A percentile compares a stretch with the other conserved stretches of the same genome.
Evolutionary conservation across 2,329 filamentous ascomycete species (phyloP).

Genomic region (Catunica adiposa): DNA sequence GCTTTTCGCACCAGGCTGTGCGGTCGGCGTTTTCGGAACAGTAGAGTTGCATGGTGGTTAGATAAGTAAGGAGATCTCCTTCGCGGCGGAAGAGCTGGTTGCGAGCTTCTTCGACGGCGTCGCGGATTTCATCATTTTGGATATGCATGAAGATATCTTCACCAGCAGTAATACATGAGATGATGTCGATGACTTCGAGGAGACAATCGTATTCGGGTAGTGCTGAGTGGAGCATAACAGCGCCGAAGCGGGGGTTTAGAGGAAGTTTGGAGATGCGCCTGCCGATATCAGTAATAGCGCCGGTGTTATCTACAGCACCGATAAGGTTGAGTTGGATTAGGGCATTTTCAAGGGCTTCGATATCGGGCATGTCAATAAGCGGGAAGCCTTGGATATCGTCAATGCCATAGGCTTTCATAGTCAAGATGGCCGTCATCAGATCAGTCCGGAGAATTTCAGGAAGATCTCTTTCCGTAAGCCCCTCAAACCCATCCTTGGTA

Average conservation of each 20-base stretch:
- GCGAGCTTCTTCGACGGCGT: constrained; percentile 36
- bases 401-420: constrained; percentile 84
- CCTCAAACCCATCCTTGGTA: constrained; percentile 58
- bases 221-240: constrained; percentile 67
- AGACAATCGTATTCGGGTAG: constrained; percentile 56
- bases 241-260: constrained; percentile 61
- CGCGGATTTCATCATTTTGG: constrained; percentile 38
- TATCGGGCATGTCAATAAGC: constrained; percentile 64
- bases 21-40: constrained; percentile 39
- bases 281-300: constrained; percentile 57
- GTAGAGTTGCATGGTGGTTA: constrained; percentile 47
- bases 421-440: constrained; percentile 68
- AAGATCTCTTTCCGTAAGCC: constrained; percentile 54
- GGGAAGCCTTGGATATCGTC: constrained; percentile 70
- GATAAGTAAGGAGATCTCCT: constrained; percentile 47
- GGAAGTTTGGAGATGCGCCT: constrained; percentile 68
- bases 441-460: constrained; percentile 89
- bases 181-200: constrained; percentile 71
- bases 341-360: constrained; percentile 65
- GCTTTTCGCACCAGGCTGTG: constrained; percentile 39
- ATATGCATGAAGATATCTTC: constrained; percentile 47
- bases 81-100: constrained; percentile 44
- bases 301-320: constrained; percentile 54
- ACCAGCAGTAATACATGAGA: constrained; percentile 45
- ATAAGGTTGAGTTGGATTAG: constrained; percentile 66